Evolutionary conservation across 202 grass and related monocot genomes (phyloP), one percentile per base, ranked within the genome.

Genomic region (Bolboschoenoplectus hybrid): DNA sequence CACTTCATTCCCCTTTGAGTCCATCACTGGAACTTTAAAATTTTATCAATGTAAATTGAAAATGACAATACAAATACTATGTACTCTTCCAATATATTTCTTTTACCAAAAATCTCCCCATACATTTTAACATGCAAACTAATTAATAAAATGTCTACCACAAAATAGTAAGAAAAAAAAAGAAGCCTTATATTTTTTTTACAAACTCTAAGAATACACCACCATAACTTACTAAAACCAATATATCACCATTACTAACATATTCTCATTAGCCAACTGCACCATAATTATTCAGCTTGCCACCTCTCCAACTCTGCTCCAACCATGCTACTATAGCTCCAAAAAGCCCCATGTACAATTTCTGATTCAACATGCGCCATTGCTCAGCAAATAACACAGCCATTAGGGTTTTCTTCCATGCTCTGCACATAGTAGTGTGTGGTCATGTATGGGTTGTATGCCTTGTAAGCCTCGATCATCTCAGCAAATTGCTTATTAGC

Each of bases 341-440:
- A 2, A 52, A 35, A 11, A 34, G 5, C 20, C 46, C 2, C 11
- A 71, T 69, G 36, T 57, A 71, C 5, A 45, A 70, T 36, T 7
- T 41, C 2, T 9, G 2, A 11, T 12, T 50, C 72, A 65, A 38
- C 12, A 44, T 71, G 44, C 66, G 19, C 9, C 44, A 38, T 51
- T 2, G 11, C 40, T 86, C 73, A 97, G 86, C 88, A 92, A 82
- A 97, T 95, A 53, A 67, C 47, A 85, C 95, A 97, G 62, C 89
- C 85, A 76, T 95, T 97, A 63, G 95, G 92, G 85, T 93, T 73
- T 82, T 97, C 95, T 77, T 95, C 95, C 56, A 93, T 84, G 85
- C 92, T 97, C 52, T 89, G 88, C 80, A 86, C 89, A 36, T 82
- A 82, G 91, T 95, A 97, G 7, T 87, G 91, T 1, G 82, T 35